A percentile compares a stretch with the other conserved stretches of the same genome.
Conservation (phyloP, 2,329 filamentous ascomycete genomes). For the Sclerotinia nivalis region DNA sequence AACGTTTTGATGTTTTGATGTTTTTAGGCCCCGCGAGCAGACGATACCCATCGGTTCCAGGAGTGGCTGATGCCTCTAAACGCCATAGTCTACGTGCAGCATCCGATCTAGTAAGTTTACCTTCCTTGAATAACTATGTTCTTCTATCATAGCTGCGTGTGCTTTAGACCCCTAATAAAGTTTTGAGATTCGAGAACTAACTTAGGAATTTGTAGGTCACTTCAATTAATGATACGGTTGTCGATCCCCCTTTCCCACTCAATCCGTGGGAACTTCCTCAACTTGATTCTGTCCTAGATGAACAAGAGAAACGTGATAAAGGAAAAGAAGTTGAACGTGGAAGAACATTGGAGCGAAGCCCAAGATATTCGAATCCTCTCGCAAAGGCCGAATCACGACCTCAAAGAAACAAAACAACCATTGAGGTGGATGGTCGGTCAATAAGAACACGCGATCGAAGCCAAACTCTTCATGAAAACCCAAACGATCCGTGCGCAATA, state of each 20-base stretch:
- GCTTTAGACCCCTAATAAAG: background rate
- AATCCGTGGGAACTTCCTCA: slow-evolving; percentile 18
- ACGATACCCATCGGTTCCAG: background rate
- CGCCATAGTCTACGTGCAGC: background rate
- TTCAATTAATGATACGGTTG: background rate
- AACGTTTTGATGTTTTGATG: background rate
- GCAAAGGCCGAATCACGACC: slow-evolving; percentile 34
- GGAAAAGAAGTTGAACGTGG: slow-evolving; percentile 33
- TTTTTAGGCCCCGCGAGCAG: background rate
- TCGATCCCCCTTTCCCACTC: background rate
- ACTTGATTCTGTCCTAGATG: background rate
- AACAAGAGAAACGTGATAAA: slow-evolving; percentile 18
- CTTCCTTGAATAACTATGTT: too few species aligned
- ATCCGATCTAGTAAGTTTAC: background rate
- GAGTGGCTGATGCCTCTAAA: background rate
- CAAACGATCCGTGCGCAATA: slow-evolving; percentile 34
- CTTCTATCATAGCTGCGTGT: background rate
- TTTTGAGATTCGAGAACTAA: background rate
- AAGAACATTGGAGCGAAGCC: slow-evolving; percentile 30
- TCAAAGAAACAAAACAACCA: slow-evolving; percentile 31
- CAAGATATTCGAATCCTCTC: slow-evolving; percentile 35
- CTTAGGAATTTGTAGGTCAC: background rate
- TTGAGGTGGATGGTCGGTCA: slow-evolving; percentile 34
- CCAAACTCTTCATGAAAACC: slow-evolving; percentile 38
- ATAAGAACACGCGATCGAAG: slow-evolving; percentile 37